Conservation (phyloP, 768 basidiomycete genomes). For the Leccinum variicolor region DNA sequence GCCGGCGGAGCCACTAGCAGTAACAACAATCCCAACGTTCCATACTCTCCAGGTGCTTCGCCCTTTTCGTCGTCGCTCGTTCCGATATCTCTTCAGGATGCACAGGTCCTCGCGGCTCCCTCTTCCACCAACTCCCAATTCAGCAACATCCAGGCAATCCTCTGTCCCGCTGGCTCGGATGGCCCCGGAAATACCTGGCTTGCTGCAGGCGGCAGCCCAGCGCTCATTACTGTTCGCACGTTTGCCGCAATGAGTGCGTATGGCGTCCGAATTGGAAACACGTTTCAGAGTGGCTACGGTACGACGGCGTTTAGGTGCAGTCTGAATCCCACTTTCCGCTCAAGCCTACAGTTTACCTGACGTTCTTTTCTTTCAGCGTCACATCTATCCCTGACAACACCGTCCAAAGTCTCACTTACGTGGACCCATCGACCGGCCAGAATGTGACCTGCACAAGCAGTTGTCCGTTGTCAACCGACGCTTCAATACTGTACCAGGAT, state of each 20-base stretch:
- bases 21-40: conserved; percentile 81
- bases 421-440: conserved; percentile 71
- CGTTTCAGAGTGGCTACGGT: conserved; percentile 74
- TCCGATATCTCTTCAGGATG: conserved; percentile 63
- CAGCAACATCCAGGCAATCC: conserved; percentile 60
- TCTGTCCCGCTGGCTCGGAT: conserved; percentile 85
- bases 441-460: conserved; percentile 71
- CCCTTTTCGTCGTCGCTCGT: conserved; percentile 90
- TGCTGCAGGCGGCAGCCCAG: conserved; percentile 62
- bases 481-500: conserved; percentile 84
- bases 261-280: conserved; percentile 90
- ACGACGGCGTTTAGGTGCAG: conserved; percentile 84
- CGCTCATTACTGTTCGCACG: conserved; percentile 75
- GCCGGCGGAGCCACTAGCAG: conserved; percentile 48
- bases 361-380: conserved; percentile 46
- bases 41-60: conserved; percentile 75
- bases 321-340: background rate
- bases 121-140: conserved; percentile 60
- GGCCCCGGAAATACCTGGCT: conserved; percentile 86
- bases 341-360: conserved; percentile 3
- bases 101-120: conserved; percentile 57
- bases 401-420: conserved; percentile 70
- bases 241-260: conserved; percentile 69
- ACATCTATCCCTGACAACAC: conserved; percentile 88
- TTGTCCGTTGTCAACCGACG: conserved; percentile 80